Conservation (phyloP, 371 early-diverging fungal genomes). For the Mortierella sp. region DNA sequence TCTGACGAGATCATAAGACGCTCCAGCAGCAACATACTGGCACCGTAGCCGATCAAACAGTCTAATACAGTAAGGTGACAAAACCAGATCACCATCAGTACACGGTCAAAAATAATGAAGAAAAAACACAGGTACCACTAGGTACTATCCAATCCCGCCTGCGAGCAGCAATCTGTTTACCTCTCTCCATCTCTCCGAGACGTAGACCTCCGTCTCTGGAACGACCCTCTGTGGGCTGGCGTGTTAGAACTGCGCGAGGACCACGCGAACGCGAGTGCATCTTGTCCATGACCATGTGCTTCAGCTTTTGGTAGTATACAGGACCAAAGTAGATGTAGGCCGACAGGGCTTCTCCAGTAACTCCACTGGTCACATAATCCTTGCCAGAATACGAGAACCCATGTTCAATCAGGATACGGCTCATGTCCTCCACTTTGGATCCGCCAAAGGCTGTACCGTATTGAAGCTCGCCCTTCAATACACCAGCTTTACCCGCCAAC, state of each 20-base stretch:
- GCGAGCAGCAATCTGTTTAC: slow-evolving; percentile 30
- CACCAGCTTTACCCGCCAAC: slow-evolving; percentile 98
- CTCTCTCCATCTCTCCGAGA: slow-evolving; percentile 99
- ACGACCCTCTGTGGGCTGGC: slow-evolving; percentile 99
- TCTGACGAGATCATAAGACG: slow-evolving; percentile 97
- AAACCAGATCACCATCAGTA: not conserved
- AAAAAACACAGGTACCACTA: not conserved
- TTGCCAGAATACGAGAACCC: slow-evolving; percentile 99
- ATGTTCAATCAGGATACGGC: slow-evolving; percentile 88
- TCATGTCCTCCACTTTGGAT: slow-evolving; percentile 96
- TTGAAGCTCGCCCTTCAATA: slow-evolving; percentile 92
- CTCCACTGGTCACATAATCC: slow-evolving; percentile 96
- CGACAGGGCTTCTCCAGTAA: slow-evolving; percentile 92
- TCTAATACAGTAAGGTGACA: slow-evolving; percentile 61
- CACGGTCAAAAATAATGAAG: not conserved
- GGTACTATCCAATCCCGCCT: no score
- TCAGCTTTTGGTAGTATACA: slow-evolving; percentile 98
- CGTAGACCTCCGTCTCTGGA: slow-evolving; percentile 98
- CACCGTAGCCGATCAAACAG: slow-evolving; percentile 98
- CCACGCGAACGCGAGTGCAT: slow-evolving; percentile 99
- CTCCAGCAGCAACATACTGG: slow-evolving; percentile 92
- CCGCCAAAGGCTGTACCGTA: slow-evolving; percentile 99
- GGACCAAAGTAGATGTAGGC: slow-evolving; percentile 99
- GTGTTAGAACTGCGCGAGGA: slow-evolving; percentile 93
- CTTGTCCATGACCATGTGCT: slow-evolving; percentile 99